Evolutionary conservation across 2,329 filamentous ascomycete species (phyloP).

Genomic region (Aspergillus oerlinghausenensis): DNA sequence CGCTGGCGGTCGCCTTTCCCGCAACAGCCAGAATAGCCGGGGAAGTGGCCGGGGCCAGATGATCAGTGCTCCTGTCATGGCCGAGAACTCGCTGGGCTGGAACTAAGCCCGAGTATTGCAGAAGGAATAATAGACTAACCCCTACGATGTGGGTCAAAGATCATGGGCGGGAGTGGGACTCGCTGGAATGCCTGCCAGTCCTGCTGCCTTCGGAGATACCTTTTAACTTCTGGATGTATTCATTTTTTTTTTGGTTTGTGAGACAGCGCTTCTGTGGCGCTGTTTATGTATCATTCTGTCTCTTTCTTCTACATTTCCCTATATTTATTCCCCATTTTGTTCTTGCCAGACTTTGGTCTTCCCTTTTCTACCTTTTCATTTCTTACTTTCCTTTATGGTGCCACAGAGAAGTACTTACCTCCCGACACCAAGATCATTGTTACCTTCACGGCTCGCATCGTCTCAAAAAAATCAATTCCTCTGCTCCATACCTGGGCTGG

Average conservation of each 20-base stretch:
- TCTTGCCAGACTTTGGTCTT: conserved; percentile 13
- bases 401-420: conserved; percentile 8
- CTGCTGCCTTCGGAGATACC: conserved; percentile 12
- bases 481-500: conserved; percentile 14
- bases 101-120: conserved; percentile 55
- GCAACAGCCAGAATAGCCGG: conserved; percentile 61
- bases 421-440: conserved; percentile 12
- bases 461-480: conserved; percentile 7
- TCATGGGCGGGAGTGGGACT: conserved; percentile 9
- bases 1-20: conserved; percentile 43
- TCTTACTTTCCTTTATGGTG: conserved; percentile 21
- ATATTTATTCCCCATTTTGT: conserved; percentile 35
- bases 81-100: conserved; percentile 94
- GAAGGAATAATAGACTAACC: conserved; percentile 13
- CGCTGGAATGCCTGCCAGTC: background rate
- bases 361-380: conserved; percentile 7
- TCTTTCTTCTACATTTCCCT: conserved; percentile 18
- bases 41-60: conserved; percentile 62
- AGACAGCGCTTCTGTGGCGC: conserved; percentile 7
- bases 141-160: conserved; percentile 14
- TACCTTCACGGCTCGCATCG: conserved; percentile 11
- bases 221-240: conserved; percentile 21
- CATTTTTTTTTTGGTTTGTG: conserved; percentile 9
- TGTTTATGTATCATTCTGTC: conserved; percentile 11
- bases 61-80: conserved; percentile 86